Conservation (phyloP, 495 filamentous ascomycete species). For the Tetracladium setigerum region DNA sequence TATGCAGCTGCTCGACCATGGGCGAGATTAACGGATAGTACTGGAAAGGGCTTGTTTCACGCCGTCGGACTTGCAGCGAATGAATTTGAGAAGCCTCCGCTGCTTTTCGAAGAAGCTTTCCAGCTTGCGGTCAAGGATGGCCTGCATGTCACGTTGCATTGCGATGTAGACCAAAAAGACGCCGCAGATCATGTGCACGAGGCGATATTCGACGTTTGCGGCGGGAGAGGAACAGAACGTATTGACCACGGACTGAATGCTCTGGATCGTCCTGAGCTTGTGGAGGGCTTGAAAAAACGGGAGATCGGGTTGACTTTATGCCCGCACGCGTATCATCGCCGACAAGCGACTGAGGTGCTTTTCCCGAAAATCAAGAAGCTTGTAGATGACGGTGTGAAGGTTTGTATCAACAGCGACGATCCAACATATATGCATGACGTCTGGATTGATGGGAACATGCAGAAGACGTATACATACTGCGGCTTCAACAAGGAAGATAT, state of each 20-base stretch:
- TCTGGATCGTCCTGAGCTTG: slow-evolving; percentile 48
- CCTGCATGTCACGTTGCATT: too few species aligned
- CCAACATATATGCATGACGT: slow-evolving; percentile 49
- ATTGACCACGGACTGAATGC: slow-evolving; percentile 67
- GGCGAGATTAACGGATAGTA: too few species aligned
- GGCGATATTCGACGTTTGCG: slow-evolving; percentile 49
- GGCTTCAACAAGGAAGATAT: slow-evolving; percentile 8
- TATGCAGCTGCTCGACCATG: too few species aligned
- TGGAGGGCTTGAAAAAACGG: slow-evolving; percentile 45
- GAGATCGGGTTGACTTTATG: slow-evolving; percentile 58
- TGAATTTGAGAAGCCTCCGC: too few species aligned
- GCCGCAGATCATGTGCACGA: slow-evolving; percentile 53
- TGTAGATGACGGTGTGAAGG: slow-evolving; percentile 54
- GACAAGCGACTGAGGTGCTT: slow-evolving; percentile 47
- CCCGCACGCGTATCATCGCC: slow-evolving; percentile 60
- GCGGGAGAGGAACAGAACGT: slow-evolving; percentile 34
- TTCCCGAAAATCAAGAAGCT: slow-evolving; percentile 52
- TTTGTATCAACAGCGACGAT: slow-evolving; percentile 65
- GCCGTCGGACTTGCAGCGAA: too few species aligned
- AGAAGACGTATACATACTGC: neutral
- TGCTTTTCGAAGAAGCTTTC: too few species aligned
- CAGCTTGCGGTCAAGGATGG: too few species aligned
- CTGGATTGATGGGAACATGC: slow-evolving; percentile 8
- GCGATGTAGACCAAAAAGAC: slow-evolving; percentile 60
- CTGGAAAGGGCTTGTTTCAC: too few species aligned